Evolutionary conservation across 352 stramenopile genomes (phyloP).

Genomic region (Globisporangium uncinulatum): DNA sequence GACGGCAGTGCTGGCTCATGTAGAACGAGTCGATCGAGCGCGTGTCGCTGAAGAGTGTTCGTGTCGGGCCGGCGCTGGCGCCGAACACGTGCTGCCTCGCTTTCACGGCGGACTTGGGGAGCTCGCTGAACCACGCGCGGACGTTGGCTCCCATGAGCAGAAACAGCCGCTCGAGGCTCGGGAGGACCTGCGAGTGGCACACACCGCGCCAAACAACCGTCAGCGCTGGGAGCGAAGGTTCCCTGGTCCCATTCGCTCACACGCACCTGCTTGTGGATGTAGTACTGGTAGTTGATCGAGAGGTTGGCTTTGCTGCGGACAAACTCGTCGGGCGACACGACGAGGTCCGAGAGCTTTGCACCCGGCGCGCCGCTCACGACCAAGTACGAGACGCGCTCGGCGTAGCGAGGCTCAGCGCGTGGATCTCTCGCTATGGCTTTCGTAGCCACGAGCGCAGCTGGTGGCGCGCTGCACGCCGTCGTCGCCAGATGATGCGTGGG

Average conservation of each 20-base stretch:
- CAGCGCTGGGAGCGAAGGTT: background rate
- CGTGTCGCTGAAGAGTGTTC: slow-evolving; percentile 1
- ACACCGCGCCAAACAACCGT: background rate
- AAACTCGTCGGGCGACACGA: slow-evolving; percentile 79
- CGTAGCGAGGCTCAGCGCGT: slow-evolving; percentile 71
- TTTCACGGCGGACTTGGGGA: slow-evolving; percentile 58
- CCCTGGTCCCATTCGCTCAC: no score
- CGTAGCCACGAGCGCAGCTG: slow-evolving; percentile 67
- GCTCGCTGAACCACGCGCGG: slow-evolving; percentile 56
- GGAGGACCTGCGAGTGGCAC: slow-evolving; percentile 43
- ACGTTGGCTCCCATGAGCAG: slow-evolving; percentile 76
- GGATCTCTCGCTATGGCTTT: slow-evolving; percentile 80
- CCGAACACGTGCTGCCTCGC: slow-evolving; percentile 31
- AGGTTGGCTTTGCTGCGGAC: slow-evolving; percentile 31
- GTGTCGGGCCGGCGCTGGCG: background rate
- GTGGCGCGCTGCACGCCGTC: slow-evolving; percentile 37
- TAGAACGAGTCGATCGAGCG: slow-evolving; percentile 82
- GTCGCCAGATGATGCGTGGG: background rate
- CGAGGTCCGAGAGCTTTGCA: slow-evolving; percentile 86
- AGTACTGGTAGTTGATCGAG: slow-evolving; percentile 91
- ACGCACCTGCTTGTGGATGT: slow-evolving; percentile 86
- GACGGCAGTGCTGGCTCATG: slow-evolving; percentile 70
- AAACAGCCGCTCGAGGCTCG: slow-evolving; percentile 81
- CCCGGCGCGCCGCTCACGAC: slow-evolving; percentile 86
- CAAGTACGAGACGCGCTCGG: slow-evolving; percentile 88